Conservation (phyloP, 1,284 basidiomycete species). For the Leccinum subrobustum region DNA sequence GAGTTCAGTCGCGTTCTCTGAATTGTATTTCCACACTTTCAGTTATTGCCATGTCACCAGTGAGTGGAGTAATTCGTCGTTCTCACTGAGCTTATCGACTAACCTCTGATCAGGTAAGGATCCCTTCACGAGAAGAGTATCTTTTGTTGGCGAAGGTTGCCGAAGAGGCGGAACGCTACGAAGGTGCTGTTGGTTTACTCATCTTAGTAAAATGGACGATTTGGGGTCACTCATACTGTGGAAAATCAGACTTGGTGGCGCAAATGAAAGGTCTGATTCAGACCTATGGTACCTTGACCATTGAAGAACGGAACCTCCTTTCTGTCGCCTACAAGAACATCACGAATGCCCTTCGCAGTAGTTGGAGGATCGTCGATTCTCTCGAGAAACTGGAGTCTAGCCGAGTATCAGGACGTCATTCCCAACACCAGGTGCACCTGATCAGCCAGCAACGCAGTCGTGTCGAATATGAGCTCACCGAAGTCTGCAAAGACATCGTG, state of each 20-base stretch:
- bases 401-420: constrained; percentile 27
- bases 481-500: constrained; percentile 59
- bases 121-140: constrained; percentile 38
- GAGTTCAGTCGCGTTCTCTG: constrained; percentile 8
- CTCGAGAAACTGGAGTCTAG: constrained; percentile 50
- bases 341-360: constrained; percentile 58
- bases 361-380: constrained; percentile 60
- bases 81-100: constrained; percentile 1
- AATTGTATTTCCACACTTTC: constrained; percentile 12
- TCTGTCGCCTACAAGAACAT: constrained; percentile 72
- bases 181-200: constrained; percentile 41
- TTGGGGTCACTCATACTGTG: constrained; percentile 13
- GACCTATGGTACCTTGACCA: constrained; percentile 48
- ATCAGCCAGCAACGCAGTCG: constrained; percentile 50
- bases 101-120: constrained; percentile 25
- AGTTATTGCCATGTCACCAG: constrained; percentile 32
- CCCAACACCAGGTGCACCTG: constrained; percentile 43
- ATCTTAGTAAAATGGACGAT: neutral
- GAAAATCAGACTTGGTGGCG: constrained; percentile 50
- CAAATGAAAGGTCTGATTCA: constrained; percentile 57
- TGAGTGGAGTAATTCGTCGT: constrained; percentile 18
- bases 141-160: constrained; percentile 63
- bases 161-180: constrained; percentile 64
- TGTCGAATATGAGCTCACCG: constrained; percentile 57
- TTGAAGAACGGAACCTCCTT: constrained; percentile 67